A percentile compares a stretch with the other conserved stretches of the same genome.
Evolutionary conservation across 768 basidiomycete genomes (phyloP).

Genomic region (Boletus reticulatus): DNA sequence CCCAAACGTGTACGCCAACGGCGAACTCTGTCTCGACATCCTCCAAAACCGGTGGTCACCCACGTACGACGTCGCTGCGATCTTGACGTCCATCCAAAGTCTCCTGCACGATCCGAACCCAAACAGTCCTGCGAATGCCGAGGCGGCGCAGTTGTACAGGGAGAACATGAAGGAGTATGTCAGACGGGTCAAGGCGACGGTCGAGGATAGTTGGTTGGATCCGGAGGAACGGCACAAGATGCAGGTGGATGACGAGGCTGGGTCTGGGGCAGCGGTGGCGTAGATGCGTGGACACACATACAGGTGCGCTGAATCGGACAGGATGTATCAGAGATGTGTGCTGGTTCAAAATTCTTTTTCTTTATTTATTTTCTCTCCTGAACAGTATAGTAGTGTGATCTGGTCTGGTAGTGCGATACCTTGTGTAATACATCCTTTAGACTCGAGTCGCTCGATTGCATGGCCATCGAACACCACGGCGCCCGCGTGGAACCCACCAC

Average conservation of each 20-base stretch:
- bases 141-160: constrained; percentile 93
- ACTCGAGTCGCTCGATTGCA: no score
- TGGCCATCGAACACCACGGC: no score
- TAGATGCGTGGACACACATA: background rate
- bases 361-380: no score
- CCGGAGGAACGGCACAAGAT: constrained; percentile 64
- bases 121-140: constrained; percentile 96
- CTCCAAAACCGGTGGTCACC: constrained; percentile 99
- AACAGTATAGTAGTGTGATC: no score
- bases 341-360: no score
- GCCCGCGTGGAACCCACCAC: no score
- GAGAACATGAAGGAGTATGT: constrained; percentile 99
- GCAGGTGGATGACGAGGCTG: constrained; percentile 35
- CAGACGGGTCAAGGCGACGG: constrained; percentile 85
- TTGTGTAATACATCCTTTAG: no score
- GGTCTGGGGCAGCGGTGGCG: background rate
- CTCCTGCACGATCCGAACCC: constrained; percentile 97
- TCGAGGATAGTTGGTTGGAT: constrained; percentile 95
- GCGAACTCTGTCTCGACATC: constrained; percentile 97
- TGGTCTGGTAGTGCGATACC: no score
- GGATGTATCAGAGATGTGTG: no score
- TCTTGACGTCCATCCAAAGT: constrained; percentile 94
- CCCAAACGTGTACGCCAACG: constrained; percentile 98
- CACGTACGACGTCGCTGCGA: constrained; percentile 98
- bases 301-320: no score